Evolutionary conservation across 768 basidiomycete species (phyloP).

Genomic region (Agaricus sinodeliciosus): DNA sequence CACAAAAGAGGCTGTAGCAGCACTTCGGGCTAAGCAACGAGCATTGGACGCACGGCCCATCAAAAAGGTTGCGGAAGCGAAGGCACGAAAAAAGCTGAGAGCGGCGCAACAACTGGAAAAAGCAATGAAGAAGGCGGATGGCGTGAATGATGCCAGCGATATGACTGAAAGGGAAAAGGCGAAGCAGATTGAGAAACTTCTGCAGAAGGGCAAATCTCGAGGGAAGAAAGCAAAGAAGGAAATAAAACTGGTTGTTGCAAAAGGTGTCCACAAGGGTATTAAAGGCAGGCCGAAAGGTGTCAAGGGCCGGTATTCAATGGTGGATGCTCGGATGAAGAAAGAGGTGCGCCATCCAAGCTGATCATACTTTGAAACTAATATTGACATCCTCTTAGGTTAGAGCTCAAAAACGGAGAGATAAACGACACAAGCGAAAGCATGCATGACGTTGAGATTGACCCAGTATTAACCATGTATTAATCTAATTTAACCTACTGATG

Average conservation of each 20-base stretch:
- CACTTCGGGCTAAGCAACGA: conserved; percentile 83
- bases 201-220: conserved; percentile 71
- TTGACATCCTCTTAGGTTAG: conserved; percentile 46
- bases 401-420: conserved; percentile 75
- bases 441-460: neutral
- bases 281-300: conserved; percentile 94
- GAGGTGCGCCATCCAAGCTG: conserved; percentile 45
- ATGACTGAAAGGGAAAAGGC: conserved; percentile 96
- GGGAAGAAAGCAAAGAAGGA: conserved; percentile 65
- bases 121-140: conserved; percentile 94
- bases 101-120: conserved; percentile 82
- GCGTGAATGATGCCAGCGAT: conserved; percentile 80
- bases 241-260: conserved; percentile 86
- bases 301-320: conserved; percentile 93
- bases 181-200: conserved; percentile 85
- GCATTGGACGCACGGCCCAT: conserved; percentile 95
- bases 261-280: conserved; percentile 81
- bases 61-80: conserved; percentile 98
- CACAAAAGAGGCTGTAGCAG: conserved; percentile 89
- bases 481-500: neutral
- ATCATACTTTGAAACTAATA: neutral
- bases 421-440: conserved; percentile 52
- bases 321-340: conserved; percentile 90
- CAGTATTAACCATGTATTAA: neutral
- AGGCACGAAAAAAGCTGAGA: conserved; percentile 92